Percentiles rank a stretch among this genome's conserved stretches.
Conservation (phyloP, 1,139 yeast genomes). For the Candida frijolesensis region DNA sequence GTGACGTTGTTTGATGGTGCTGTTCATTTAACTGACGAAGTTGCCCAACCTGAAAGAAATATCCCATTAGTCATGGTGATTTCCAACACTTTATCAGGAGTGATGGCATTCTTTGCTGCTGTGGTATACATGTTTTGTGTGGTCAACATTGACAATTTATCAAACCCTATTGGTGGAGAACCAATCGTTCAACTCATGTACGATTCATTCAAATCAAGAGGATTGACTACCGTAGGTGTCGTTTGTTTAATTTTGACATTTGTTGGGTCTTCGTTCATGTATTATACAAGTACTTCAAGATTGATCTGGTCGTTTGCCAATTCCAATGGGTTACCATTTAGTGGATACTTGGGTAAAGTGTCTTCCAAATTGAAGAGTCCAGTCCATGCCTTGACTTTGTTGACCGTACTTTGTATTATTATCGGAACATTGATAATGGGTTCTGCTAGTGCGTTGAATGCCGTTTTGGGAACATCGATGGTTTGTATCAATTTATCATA, state of each 20-base stretch:
- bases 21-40: constrained; percentile 34
- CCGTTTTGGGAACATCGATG: constrained; percentile 32
- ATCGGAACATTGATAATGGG: constrained; percentile 29
- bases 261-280: constrained; percentile 23
- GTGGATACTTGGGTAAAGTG: constrained; percentile 24
- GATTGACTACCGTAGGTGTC: constrained; percentile 28
- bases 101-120: constrained; percentile 25
- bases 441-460: constrained; percentile 26
- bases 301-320: constrained; percentile 30
- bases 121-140: constrained; percentile 31
- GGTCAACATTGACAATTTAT: constrained; percentile 20
- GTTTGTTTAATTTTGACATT: constrained; percentile 25
- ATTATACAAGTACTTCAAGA: constrained; percentile 27
- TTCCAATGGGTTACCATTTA: constrained; percentile 30
- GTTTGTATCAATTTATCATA: constrained; percentile 33
- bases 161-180: constrained; percentile 29
- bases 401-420: constrained; percentile 20
- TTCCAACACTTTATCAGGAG: constrained; percentile 24
- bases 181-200: constrained; percentile 31
- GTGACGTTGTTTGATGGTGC: constrained; percentile 32
- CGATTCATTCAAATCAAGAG: constrained; percentile 27
- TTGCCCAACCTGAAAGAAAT: constrained; percentile 27
- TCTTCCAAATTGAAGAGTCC: constrained; percentile 25
- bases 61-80: constrained; percentile 32
- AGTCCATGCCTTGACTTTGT: constrained; percentile 24